Conservation (phyloP, 164 flowering plant genomes). For the Sedum album region DNA sequence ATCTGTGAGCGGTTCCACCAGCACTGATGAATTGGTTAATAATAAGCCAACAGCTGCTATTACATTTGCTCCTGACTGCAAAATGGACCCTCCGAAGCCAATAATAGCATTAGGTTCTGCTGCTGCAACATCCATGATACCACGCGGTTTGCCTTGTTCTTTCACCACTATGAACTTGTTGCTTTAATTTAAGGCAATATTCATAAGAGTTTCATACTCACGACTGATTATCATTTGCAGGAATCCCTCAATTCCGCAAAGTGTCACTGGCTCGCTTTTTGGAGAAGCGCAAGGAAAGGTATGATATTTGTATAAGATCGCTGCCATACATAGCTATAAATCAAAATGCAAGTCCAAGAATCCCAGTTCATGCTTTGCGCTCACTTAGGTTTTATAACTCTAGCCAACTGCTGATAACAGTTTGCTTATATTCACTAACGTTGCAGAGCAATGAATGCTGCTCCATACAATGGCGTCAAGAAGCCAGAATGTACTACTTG, state of each 20-base stretch:
- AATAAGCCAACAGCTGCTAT: slow-evolving; percentile 26
- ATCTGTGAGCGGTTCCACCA: slow-evolving; percentile 39
- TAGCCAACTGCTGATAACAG: no score
- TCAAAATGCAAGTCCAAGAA: no score
- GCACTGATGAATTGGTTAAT: slow-evolving; percentile 32
- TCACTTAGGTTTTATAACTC: not conserved
- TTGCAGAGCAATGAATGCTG: slow-evolving; percentile 3
- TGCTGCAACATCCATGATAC: slow-evolving; percentile 34
- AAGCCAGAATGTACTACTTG: slow-evolving; percentile 2
- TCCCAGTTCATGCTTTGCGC: not conserved
- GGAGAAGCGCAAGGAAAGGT: slow-evolving; percentile 96
- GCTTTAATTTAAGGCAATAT: not conserved
- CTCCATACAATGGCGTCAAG: slow-evolving; percentile 3
- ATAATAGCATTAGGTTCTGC: slow-evolving; percentile 22
- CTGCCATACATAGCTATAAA: not conserved
- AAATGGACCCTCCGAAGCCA: slow-evolving; percentile 32
- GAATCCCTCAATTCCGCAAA: slow-evolving; percentile 78
- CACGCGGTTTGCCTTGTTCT: slow-evolving; percentile 36
- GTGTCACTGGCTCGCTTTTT: slow-evolving; percentile 80
- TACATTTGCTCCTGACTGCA: slow-evolving; percentile 31
- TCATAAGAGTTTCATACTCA: not conserved
- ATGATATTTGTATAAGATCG: slow-evolving; percentile 4
- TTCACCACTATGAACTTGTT: not conserved
- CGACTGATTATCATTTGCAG: slow-evolving; percentile 24
- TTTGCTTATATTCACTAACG: not conserved